Percentiles rank a stretch among this genome's conserved stretches.
Evolutionary conservation across 495 filamentous ascomycete genomes (phyloP).

Genomic region (Xylaria castorea): DNA sequence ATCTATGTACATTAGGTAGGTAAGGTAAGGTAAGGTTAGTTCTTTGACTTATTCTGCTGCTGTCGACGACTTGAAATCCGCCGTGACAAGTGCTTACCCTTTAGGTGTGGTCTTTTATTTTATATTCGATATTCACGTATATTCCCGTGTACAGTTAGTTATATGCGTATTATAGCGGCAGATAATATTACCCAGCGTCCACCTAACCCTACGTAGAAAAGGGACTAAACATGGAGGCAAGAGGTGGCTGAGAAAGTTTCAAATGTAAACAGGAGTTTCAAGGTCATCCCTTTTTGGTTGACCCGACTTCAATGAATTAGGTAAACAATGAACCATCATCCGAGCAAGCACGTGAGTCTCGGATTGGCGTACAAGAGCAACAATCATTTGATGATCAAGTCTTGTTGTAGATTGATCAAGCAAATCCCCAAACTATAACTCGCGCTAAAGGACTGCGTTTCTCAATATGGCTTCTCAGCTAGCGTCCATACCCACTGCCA

Average conservation of each 20-base stretch:
- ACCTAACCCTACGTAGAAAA: background rate
- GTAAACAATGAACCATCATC: background rate
- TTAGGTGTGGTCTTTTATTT: background rate
- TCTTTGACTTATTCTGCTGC: too few relatives aligned
- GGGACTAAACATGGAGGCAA: background rate
- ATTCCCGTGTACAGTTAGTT: background rate
- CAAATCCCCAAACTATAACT: background rate
- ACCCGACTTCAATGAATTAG: background rate
- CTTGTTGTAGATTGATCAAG: background rate
- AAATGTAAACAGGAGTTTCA: background rate
- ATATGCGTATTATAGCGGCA: background rate
- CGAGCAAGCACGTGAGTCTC: background rate
- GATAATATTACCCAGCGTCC: too few relatives aligned
- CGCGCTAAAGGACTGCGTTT: background rate
- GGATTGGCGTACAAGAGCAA: background rate
- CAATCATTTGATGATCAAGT: background rate
- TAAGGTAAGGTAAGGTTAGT: too few relatives aligned
- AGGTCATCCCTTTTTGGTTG: background rate
- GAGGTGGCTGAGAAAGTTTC: background rate
- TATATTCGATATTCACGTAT: background rate
- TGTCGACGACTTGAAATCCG: too few relatives aligned
- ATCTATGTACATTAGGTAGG: too few relatives aligned
- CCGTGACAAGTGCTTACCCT: too few relatives aligned
- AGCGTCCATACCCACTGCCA: constrained; percentile 11
- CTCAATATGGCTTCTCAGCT: constrained; percentile 18